Conservation (phyloP, 305 asterid species). For the Solanum aculeatissimum region DNA sequence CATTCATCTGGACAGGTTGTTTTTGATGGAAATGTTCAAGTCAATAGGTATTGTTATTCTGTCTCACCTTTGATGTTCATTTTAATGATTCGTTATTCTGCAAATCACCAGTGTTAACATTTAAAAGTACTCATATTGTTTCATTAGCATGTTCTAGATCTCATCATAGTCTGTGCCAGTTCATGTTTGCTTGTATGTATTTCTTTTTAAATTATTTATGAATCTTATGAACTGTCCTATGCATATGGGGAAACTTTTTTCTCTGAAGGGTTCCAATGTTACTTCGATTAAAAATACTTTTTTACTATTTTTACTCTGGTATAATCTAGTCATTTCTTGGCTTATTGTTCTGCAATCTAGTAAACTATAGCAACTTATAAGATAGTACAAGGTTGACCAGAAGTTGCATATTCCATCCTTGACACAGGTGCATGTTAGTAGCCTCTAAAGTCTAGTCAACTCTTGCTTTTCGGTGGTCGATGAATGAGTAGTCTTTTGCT, state of each 20-base stretch:
- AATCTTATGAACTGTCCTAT: background rate
- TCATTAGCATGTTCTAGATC: background rate
- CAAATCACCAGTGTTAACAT: background rate
- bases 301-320: background rate
- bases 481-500: background rate
- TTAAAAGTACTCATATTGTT: background rate
- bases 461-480: background rate
- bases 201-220: background rate
- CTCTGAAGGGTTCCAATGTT: background rate
- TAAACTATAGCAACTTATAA: background rate
- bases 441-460: background rate
- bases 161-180: background rate
- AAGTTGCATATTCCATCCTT: background rate
- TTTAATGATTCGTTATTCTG: background rate
- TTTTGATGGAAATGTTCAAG: slow-evolving; percentile 88
- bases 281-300: background rate
- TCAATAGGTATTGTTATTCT: slow-evolving; percentile 50
- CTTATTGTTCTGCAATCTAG: background rate
- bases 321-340: background rate
- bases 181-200: background rate
- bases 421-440: background rate
- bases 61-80: background rate
- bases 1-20: slow-evolving; percentile 81
- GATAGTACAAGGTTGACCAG: background rate
- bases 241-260: background rate